Conservation (phyloP, 176 grass and related monocot genomes). For the Leersia perrieri region DNA sequence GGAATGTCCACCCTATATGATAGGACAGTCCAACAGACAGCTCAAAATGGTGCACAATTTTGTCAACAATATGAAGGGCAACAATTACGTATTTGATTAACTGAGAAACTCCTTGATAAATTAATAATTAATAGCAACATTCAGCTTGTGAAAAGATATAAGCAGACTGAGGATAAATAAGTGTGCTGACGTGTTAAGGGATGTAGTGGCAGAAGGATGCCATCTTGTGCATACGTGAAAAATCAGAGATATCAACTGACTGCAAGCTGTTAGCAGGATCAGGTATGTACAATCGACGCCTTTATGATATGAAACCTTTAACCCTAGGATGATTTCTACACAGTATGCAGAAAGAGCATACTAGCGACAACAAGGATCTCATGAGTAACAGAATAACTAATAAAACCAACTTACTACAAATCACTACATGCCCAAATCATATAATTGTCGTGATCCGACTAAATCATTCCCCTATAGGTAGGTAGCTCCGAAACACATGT, state of each 20-base stretch:
- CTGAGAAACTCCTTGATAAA: neutral
- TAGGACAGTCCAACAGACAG: neutral
- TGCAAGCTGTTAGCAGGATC: neutral
- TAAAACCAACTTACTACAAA: neutral
- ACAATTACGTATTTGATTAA: neutral
- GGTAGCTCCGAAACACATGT: slow-evolving; percentile 3
- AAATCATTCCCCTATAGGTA: neutral
- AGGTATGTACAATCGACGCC: neutral
- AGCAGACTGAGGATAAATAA: neutral
- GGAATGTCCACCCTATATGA: neutral
- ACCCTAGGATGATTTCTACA: neutral
- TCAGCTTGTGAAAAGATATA: neutral
- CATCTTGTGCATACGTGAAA: neutral
- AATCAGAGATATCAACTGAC: slow-evolving; percentile 18
- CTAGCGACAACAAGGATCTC: neutral
- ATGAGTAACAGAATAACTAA: neutral
- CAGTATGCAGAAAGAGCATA: neutral
- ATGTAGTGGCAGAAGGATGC: neutral
- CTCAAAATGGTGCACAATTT: neutral
- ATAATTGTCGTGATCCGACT: neutral
- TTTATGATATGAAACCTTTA: slow-evolving; percentile 9
- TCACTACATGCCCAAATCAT: neutral
- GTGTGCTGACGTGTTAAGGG: neutral
- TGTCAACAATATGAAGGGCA: neutral
- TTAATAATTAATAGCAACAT: slow-evolving; percentile 6